Conservation (phyloP, 2,329 filamentous ascomycete species). For the Sarocladiaceae sp. region DNA sequence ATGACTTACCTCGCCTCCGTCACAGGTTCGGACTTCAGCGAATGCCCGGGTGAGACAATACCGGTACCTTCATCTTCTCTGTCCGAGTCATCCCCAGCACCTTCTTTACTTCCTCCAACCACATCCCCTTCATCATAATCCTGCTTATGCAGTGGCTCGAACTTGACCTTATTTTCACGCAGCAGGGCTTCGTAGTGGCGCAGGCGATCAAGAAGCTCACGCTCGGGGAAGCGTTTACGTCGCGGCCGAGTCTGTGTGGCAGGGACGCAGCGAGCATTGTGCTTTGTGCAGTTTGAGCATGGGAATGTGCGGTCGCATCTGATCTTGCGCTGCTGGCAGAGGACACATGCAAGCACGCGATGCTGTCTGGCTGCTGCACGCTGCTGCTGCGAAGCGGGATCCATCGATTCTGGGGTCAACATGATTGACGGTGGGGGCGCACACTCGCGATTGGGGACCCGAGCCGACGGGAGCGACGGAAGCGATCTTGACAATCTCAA, state of each 20-base stretch:
- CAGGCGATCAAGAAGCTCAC: slow-evolving; percentile 50
- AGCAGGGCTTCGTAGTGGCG: slow-evolving; percentile 52
- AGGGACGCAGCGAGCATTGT: slow-evolving; percentile 36
- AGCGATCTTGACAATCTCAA: too few species aligned
- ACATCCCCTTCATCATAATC: not conserved
- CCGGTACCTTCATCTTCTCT: not conserved
- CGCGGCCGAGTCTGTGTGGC: slow-evolving; percentile 31
- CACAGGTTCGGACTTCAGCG: slow-evolving; percentile 9
- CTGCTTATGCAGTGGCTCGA: slow-evolving; percentile 36
- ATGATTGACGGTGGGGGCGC: too few species aligned
- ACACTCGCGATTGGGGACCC: too few species aligned
- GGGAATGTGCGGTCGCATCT: slow-evolving; percentile 55
- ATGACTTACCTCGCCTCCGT: slow-evolving; percentile 14
- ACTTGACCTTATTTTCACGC: slow-evolving; percentile 45
- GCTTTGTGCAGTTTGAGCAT: slow-evolving; percentile 47
- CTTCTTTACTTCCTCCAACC: not conserved
- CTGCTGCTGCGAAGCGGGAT: too few species aligned
- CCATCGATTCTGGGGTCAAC: not conserved
- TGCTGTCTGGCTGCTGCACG: not conserved
- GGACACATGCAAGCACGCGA: slow-evolving; percentile 40
- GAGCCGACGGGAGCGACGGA: too few species aligned
- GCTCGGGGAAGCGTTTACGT: slow-evolving; percentile 45
- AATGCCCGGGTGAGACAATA: slow-evolving; percentile 4
- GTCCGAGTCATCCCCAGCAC: slow-evolving; percentile 13
- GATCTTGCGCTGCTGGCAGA: slow-evolving; percentile 60